Evolutionary conservation across 2,329 filamentous ascomycete genomes (phyloP), one percentile per base, ranked within the genome.

Genomic region (Pestalotiopsis sp.): DNA sequence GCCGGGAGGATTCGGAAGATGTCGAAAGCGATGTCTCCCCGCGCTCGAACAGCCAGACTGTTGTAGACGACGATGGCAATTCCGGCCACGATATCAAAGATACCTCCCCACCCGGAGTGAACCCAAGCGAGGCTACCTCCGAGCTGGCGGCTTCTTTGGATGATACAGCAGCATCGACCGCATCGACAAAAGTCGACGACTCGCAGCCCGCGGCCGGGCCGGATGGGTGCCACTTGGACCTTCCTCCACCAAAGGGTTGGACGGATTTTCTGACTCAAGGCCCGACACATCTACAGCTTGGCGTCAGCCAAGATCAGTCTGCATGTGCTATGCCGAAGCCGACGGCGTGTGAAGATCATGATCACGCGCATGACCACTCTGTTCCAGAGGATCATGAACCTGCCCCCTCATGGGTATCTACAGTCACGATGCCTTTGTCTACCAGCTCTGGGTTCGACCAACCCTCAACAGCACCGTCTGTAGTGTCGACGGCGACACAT

Each of bases 11-110:
- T 1, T 41, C 66, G 0, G 66, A 63, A 6, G 68, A 69, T 2
- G 56, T 45, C 7, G 68, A 68, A 20, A 69, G 61, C 11, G 17
- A 65, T 2, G 61, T 39, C 9, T 67, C 68, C 17, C 36, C 31
- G 5, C 57, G 45, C 13, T 57, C 41, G 20, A 31, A 4, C 17
- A 31, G 31, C 25, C 45, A 23, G 17, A 27, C 38, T 13, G 17
- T 1, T 14, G 25, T 14, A 1, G 66, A 52, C 0, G 38, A 39
- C 0, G 12, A 20, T n/a, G 61, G 39, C 13, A 45, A 4, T 31
- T 57, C 56, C 20, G 23, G 65, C 1, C 13, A 36, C 2, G 25
- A 27, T 20, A 9, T 41, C 27, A 49, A 14, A 13, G 57, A 25
- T 7, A 12, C 17, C 13, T 49, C 65, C 1, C 45, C 65, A 45